phyloP scores from a whole-genome alignment of 106 monocot genomes.

The Acorus calamus region DNA sequence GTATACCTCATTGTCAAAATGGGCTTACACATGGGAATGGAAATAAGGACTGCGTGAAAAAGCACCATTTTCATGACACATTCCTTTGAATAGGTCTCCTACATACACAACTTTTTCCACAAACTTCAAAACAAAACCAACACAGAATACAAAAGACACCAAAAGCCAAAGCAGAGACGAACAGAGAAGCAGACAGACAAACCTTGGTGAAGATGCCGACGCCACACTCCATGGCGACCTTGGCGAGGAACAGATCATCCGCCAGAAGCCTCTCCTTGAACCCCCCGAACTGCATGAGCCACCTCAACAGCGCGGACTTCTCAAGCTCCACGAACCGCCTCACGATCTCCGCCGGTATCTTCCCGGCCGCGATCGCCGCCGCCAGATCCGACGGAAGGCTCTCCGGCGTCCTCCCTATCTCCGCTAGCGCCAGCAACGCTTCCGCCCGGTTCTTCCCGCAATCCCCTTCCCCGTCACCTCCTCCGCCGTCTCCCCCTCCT shows the following conservation, averaged over 20 bases:
- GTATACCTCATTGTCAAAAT: too few species aligned
- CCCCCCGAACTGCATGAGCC: constrained; percentile 68
- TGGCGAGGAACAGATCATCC: constrained; percentile 79
- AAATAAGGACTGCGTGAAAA: too few species aligned
- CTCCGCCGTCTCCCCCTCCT: constrained; percentile 12
- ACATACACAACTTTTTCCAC: too few species aligned
- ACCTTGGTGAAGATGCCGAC: constrained; percentile 90
- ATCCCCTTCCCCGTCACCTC: constrained; percentile 17
- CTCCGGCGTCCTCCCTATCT: constrained; percentile 43
- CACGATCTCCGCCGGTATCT: constrained; percentile 49
- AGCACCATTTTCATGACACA: too few species aligned
- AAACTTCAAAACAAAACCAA: too few species aligned
- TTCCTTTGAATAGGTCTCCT: too few species aligned
- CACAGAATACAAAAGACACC: too few species aligned
- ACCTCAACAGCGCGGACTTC: constrained; percentile 57
- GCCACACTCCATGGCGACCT: constrained; percentile 84
- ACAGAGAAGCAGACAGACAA: too few species aligned
- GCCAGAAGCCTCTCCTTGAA: constrained; percentile 82
- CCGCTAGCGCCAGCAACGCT: constrained; percentile 45
- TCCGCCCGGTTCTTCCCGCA: constrained; percentile 43
- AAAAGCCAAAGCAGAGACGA: too few species aligned
- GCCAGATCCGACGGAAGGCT: constrained; percentile 62
- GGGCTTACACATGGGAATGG: too few species aligned
- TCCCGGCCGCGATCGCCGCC: constrained; percentile 49
- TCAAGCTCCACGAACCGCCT: constrained; percentile 50